phyloP scores from a whole-genome alignment of 2,329 filamentous ascomycete genomes.

The Colletotrichum sp. region DNA sequence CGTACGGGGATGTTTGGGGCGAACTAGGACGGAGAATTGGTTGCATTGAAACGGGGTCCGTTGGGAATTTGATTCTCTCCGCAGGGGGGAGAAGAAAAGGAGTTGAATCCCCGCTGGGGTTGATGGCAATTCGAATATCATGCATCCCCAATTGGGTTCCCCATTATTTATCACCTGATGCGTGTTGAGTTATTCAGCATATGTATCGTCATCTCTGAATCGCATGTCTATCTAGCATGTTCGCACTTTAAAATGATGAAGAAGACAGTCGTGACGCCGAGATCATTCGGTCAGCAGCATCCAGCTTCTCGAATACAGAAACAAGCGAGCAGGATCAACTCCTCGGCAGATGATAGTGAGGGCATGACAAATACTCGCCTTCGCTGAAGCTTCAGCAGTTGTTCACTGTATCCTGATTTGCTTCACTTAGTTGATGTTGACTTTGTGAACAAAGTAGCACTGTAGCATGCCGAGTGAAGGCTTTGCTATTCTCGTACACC shows the following conservation, averaged over 20 bases:
- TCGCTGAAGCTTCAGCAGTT: background rate
- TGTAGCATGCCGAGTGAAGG: background rate
- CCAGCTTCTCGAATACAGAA: accelerated
- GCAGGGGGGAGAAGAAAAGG: background rate
- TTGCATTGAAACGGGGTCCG: background rate
- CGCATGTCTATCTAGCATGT: accelerated
- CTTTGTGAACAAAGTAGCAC: background rate
- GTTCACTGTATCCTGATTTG: too few species aligned
- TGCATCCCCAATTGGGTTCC: background rate
- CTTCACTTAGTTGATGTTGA: background rate
- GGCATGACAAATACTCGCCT: background rate
- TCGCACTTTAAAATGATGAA: background rate
- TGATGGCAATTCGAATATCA: background rate
- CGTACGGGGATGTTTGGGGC: background rate
- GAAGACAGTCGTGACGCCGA: background rate
- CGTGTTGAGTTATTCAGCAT: background rate
- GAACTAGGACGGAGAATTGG: background rate
- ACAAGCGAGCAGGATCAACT: background rate
- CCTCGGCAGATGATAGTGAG: accelerated
- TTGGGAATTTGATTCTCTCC: background rate
- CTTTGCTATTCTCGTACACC: accelerated
- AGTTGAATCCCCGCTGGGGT: background rate
- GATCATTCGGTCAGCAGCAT: background rate
- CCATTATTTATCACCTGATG: background rate
- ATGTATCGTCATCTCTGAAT: background rate